Evolutionary conservation across 108 stramenopile species (phyloP).

Genomic region (Fistulifera pelliculosa): DNA sequence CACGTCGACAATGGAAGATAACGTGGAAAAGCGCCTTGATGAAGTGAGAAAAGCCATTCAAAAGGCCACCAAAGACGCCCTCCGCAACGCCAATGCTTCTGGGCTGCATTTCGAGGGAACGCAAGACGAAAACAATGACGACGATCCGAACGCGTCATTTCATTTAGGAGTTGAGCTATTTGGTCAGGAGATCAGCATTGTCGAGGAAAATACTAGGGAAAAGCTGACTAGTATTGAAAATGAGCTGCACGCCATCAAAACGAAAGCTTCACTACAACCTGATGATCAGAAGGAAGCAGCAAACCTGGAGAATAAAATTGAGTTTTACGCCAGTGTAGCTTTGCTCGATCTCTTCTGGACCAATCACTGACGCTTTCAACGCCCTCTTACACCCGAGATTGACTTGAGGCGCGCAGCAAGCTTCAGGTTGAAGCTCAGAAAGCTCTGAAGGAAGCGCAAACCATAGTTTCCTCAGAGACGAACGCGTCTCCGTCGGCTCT

Average conservation of each 20-base stretch:
- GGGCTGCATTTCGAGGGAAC: too few species aligned
- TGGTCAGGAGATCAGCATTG: slow-evolving; percentile 20
- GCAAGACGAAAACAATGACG: background rate
- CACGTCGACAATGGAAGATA: background rate
- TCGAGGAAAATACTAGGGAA: slow-evolving; percentile 30
- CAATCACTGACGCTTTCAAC: slow-evolving; percentile 17
- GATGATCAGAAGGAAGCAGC: slow-evolving; percentile 12
- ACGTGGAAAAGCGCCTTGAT: slow-evolving; percentile 15
- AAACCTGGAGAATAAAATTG: slow-evolving; percentile 6
- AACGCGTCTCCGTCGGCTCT: background rate
- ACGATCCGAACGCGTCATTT: slow-evolving; percentile 34
- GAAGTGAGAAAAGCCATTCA: slow-evolving; percentile 24
- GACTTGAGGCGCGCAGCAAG: background rate
- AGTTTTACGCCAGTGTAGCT: slow-evolving; percentile 42
- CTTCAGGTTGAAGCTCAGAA: slow-evolving; percentile 19
- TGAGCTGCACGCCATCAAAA: slow-evolving; percentile 18
- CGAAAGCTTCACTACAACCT: too few species aligned
- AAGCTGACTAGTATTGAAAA: slow-evolving; percentile 31
- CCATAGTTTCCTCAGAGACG: slow-evolving; percentile 15
- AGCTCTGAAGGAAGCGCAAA: slow-evolving; percentile 18
- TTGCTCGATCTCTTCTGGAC: slow-evolving; percentile 27
- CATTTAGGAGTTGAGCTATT: slow-evolving; percentile 52
- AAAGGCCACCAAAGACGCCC: slow-evolving; percentile 33
- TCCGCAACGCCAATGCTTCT: slow-evolving; percentile 8
- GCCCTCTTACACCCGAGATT: slow-evolving; percentile 4